Base-by-base conservation (phyloP, 345 rosid species). In the Anastatica hierochuntica region DNA sequence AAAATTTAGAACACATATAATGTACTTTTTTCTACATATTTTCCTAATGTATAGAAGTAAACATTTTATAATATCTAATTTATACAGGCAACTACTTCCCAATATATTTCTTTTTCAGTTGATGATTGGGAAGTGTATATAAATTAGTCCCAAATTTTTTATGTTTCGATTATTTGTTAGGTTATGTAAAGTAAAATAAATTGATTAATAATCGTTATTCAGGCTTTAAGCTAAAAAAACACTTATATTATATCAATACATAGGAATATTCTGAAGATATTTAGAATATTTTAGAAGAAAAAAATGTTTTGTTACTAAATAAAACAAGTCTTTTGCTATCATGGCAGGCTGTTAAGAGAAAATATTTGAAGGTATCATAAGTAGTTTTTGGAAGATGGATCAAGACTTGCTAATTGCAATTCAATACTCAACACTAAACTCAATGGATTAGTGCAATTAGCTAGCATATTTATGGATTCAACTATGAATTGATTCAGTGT, bases 191-290 rank as follows among this genome's bases (percentile, higher is more conserved):
- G 10, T 21, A 23, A 5, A 21, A 27, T 2, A n/a, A n/a, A n/a
- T n/a, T n/a, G n/a, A 10, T 33, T 16, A 10, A 23, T 33, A 30
- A 29, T 29, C 33, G 8, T 29, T 55, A 30, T 48, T 37, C 44
- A 64, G 11, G 56, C 7, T 41, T 12, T 11, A 24, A 42, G 10
- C 10, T 53, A 21, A 48, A 24, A 42, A 56, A 15, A 26, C 33
- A 18, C 1, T 6, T 40, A 49, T 56, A 23, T n/a, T 24, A 23
- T 14, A 50, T 58, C 16, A 15, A 36, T 58, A 29, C 2, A 58
- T 44, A 27, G 54, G 70, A 66, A 58, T 66, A 66, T 66, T 52
- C 70, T 58, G 43, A 35, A 4, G 16, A 26, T 50, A 21, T 43
- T 27, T 50, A 58, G 64, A 43, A 58, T 58, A 51, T 43, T 29